Conservation (phyloP, 2,329 filamentous ascomycete species). For the Neonectria coccinea region DNA sequence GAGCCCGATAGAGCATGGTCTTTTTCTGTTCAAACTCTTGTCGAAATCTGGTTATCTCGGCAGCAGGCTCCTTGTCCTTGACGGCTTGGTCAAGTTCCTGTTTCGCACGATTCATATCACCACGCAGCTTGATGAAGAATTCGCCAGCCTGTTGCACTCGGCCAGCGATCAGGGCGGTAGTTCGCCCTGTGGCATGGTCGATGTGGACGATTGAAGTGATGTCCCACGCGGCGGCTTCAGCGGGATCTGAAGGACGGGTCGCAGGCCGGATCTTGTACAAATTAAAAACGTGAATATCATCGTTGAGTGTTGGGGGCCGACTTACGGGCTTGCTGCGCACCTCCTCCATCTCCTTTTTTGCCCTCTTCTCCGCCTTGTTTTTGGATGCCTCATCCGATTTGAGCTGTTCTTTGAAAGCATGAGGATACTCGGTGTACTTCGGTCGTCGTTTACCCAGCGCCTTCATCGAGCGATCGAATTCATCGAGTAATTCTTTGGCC, state of each 20-base stretch:
- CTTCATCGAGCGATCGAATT: slow-evolving; percentile 58
- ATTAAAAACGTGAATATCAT: slow-evolving; percentile 16
- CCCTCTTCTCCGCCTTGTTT: slow-evolving; percentile 60
- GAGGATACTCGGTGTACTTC: slow-evolving; percentile 61
- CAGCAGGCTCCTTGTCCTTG: slow-evolving; percentile 56
- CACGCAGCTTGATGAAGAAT: slow-evolving; percentile 61
- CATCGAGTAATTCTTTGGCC: slow-evolving; percentile 54
- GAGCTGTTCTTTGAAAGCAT: slow-evolving; percentile 60
- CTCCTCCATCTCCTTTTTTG: slow-evolving; percentile 56
- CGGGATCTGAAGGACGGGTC: slow-evolving; percentile 57
- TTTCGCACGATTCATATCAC: slow-evolving; percentile 61
- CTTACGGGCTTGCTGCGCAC: slow-evolving; percentile 56
- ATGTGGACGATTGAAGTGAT: slow-evolving; percentile 63
- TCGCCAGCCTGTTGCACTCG: slow-evolving; percentile 65
- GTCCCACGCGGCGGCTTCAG: slow-evolving; percentile 66
- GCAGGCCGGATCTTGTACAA: slow-evolving; percentile 53
- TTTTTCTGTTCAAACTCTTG: slow-evolving; percentile 58
- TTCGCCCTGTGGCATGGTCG: slow-evolving; percentile 54
- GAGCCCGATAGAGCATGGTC: slow-evolving; percentile 61
- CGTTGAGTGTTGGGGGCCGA: neutral
- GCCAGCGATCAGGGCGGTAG: slow-evolving; percentile 56
- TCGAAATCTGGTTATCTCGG: slow-evolving; percentile 54
- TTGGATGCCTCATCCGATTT: slow-evolving; percentile 59
- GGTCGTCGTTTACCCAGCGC: slow-evolving; percentile 56
- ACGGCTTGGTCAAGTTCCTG: slow-evolving; percentile 57